phyloP scores from a whole-genome alignment of 2,329 filamentous ascomycete species.

The Monilinia fructigena region DNA sequence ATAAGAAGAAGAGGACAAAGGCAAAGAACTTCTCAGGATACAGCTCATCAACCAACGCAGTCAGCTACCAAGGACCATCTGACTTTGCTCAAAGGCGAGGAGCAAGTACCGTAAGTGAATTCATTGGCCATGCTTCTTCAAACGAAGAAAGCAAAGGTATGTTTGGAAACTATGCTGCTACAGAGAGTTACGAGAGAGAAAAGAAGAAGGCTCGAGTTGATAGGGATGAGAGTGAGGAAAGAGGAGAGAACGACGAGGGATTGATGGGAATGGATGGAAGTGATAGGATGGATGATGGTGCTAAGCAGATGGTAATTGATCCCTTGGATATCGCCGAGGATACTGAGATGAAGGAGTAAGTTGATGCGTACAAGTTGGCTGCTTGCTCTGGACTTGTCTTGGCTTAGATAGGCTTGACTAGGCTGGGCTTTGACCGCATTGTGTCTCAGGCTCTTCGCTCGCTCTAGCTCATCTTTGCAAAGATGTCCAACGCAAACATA shows the following conservation, averaged over 20 bases:
- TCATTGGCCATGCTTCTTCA: neutral
- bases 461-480: no score
- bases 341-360: neutral
- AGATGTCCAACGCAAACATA: no score
- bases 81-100: rapidly evolving
- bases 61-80: neutral
- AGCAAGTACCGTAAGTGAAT: neutral
- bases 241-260: neutral
- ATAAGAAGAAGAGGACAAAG: neutral
- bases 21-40: neutral
- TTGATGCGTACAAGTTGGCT: rapidly evolving
- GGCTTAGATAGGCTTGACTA: no score
- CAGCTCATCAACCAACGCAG: rapidly evolving
- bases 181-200: neutral
- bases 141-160: neutral
- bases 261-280: neutral
- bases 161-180: neutral
- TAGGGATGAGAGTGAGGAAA: neutral
- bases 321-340: neutral
- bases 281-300: neutral
- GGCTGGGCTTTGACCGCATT: neutral
- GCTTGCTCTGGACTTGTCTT: no score
- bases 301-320: neutral
- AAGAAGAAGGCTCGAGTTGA: neutral
- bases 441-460: no score